Evolutionary conservation across 1,139 yeast genomes (phyloP), one percentile per base, ranked within the genome.

Genomic region (Zygoascus hellenicus): DNA sequence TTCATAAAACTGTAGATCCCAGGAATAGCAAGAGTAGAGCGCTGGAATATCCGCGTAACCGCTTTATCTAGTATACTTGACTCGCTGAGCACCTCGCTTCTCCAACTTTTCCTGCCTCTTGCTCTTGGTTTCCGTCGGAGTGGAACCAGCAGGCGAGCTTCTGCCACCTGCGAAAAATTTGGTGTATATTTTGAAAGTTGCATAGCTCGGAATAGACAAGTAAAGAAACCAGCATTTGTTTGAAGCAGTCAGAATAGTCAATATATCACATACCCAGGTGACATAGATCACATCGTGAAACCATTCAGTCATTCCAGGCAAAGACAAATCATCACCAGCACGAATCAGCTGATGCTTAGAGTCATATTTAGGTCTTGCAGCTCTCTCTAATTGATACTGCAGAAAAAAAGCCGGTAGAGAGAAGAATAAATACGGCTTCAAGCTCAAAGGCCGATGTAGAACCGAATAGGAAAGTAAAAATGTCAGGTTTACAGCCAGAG

Each of bases 221-320:
- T 74, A 76, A 26, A 81, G 52, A 64, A 74, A 76, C 88, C 88
- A 86, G 9, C 80, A 77, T 57, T 75, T 74, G 62, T 77, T 78
- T 28, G 77, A 62, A 6, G 88, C 87, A 37, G 78, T 63, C 0
- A 79, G 16, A 11, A 79, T 61, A 66, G 80, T 75, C 45, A 83
- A 65, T 0, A 82, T 48, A 55, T 80, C 81, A 53, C 82, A 70
- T 13, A 75, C 58, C 75, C 86, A 75, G 1, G 95, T 85, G 46
- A 84, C 65, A 60, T 86, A 86, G 48, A 87, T 71, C 17, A 85
- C 66, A 61, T 87, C 96, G 60, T 83, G 83, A 67, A 85, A 67
- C 68, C 83, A 85, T 63, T 87, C 95, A 16, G 81, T 82, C 39
- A 87, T 68, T 0, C 95, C 96, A 2, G 68, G 64, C 51, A 80